Percentiles rank a stretch among this genome's conserved stretches.
Conservation (phyloP, 2,329 filamentous ascomycete species). For the Xylaria sp. region DNA sequence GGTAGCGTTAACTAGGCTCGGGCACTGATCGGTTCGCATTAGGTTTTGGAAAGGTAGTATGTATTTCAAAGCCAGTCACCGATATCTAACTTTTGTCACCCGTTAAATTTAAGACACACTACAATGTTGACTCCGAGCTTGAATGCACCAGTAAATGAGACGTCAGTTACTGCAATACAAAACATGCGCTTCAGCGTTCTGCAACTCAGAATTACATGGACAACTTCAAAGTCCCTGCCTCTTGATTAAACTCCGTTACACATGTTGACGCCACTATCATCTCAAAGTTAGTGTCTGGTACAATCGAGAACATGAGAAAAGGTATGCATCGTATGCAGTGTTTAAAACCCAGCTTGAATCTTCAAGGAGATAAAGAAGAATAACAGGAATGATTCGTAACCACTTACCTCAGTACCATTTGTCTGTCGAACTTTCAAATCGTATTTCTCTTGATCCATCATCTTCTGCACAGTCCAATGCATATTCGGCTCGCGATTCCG, state of each 20-base stretch:
- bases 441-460: slow-evolving; percentile 27
- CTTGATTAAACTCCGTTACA: background rate
- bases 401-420: slow-evolving; percentile 30
- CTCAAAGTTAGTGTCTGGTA: background rate
- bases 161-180: background rate
- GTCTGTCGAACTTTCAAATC: slow-evolving; percentile 16
- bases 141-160: background rate
- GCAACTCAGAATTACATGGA: background rate
- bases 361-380: background rate
- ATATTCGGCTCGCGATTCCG: slow-evolving; percentile 19
- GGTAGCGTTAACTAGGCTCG: background rate
- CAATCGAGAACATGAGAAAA: background rate
- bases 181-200: background rate
- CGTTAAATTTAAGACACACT: no score
- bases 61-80: no score
- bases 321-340: background rate
- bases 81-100: no score
- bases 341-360: background rate
- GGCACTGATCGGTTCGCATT: background rate
- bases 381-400: background rate
- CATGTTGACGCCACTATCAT: slow-evolving; percentile 2
- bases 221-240: background rate
- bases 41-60: background rate
- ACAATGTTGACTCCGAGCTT: no score
- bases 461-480: slow-evolving; percentile 36